Percentiles rank a stretch among this genome's conserved stretches.
Evolutionary conservation across 2,329 filamentous ascomycete genomes (phyloP).

Genomic region (Endocalyx cinctus): DNA sequence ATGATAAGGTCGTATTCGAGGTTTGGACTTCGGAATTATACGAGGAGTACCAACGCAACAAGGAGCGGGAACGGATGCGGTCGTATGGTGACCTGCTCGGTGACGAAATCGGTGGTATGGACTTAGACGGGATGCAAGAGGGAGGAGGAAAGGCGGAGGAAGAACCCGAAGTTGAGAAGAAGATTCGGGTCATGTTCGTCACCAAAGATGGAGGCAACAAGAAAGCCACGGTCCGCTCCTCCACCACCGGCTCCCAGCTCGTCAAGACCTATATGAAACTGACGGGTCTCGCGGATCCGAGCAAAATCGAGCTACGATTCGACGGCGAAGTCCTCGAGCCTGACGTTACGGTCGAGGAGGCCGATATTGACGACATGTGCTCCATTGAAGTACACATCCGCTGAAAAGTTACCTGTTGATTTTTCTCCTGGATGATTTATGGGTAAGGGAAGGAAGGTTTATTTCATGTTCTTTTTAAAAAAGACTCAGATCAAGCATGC

Average conservation of each 20-base stretch:
- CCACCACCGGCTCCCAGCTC: slow-evolving; percentile 59
- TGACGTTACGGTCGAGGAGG: slow-evolving; percentile 55
- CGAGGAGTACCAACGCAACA: slow-evolving; percentile 40
- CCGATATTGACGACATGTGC: slow-evolving; percentile 72
- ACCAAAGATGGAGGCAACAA: slow-evolving; percentile 46
- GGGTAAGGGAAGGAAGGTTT: no score
- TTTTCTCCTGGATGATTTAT: no score
- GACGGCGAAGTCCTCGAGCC: slow-evolving; percentile 70
- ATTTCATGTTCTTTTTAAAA: no score
- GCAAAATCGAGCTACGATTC: slow-evolving; percentile 60
- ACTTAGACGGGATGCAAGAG: slow-evolving; percentile 29
- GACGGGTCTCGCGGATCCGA: slow-evolving; percentile 45
- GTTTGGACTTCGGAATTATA: slow-evolving; percentile 68
- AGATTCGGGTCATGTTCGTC: slow-evolving; percentile 50
- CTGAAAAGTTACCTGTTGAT: slow-evolving; percentile 27
- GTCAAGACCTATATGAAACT: slow-evolving; percentile 56
- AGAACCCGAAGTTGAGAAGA: slow-evolving; percentile 23
- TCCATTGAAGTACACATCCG: slow-evolving; percentile 68
- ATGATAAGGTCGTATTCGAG: slow-evolving; percentile 65
- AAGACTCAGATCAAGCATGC: no score
- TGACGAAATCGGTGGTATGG: slow-evolving; percentile 36
- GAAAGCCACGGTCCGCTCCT: slow-evolving; percentile 45
- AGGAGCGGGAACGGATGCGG: slow-evolving; percentile 40
- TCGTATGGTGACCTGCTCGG: no score
- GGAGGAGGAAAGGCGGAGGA: slow-evolving; percentile 15